phyloP scores from a whole-genome alignment of 2,329 filamentous ascomycete species.

The Aspergillaceae sp. region DNA sequence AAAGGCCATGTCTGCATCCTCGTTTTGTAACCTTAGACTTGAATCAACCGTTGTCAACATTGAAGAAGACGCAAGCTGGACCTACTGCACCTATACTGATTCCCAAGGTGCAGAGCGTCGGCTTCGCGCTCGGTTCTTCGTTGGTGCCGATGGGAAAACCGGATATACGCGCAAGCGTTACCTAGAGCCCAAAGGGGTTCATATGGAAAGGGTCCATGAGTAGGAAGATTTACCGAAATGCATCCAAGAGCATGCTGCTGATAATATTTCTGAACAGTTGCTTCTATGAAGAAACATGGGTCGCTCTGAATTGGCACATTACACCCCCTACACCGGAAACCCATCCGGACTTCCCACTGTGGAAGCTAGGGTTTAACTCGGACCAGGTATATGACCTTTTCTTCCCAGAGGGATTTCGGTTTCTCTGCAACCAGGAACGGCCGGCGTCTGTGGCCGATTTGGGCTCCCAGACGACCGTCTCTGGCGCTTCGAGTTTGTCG shows the following conservation, averaged over 20 bases:
- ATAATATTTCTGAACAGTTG: constrained; percentile 5
- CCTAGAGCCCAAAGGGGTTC: constrained; percentile 36
- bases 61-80: constrained; percentile 7
- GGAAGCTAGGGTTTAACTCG: constrained; percentile 39
- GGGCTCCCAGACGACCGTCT: constrained; percentile 33
- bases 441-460: constrained; percentile 39
- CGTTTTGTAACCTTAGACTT: constrained; percentile 8
- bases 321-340: constrained; percentile 36
- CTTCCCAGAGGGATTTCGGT: constrained; percentile 39
- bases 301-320: constrained; percentile 42
- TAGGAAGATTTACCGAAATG: constrained; percentile 7
- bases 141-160: constrained; percentile 43
- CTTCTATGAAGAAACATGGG: constrained; percentile 32
- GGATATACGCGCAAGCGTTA: constrained; percentile 41
- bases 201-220: constrained; percentile 23
- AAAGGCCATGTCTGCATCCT: constrained; percentile 3
- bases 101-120: constrained; percentile 6
- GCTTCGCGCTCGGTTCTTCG: constrained; percentile 24
- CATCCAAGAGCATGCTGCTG: neutral
- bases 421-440: constrained; percentile 35
- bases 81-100: constrained; percentile 14
- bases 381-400: constrained; percentile 42
- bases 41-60: constrained; percentile 10
- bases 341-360: constrained; percentile 43
- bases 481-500: constrained; percentile 31